phyloP scores from a whole-genome alignment of 2,329 filamentous ascomycete genomes.

The Alternaria consortialis region DNA sequence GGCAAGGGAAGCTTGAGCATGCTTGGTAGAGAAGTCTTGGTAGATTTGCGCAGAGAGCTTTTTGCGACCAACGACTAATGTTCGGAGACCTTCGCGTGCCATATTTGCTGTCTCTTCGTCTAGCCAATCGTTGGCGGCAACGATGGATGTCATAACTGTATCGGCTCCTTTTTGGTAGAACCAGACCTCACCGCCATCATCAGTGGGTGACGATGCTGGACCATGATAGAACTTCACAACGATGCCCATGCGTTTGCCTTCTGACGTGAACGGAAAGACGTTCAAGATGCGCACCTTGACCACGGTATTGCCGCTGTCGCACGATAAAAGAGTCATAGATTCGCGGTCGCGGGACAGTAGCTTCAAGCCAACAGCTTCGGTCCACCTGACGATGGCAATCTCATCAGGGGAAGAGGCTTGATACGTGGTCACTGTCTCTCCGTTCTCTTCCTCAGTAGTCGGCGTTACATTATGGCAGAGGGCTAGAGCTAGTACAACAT shows the following conservation, averaged over 20 bases:
- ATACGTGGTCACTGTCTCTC: constrained; percentile 80
- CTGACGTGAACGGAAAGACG: constrained; percentile 96
- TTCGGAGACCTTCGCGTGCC: constrained; percentile 94
- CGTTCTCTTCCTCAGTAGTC: constrained; percentile 83
- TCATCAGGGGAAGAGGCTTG: constrained; percentile 98
- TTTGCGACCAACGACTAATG: constrained; percentile 93
- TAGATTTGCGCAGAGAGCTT: constrained; percentile 82
- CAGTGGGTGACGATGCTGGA: constrained; percentile 52
- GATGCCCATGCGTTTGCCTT: constrained; percentile 98
- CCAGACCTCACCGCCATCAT: constrained; percentile 82
- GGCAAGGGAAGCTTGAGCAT: constrained; percentile 81
- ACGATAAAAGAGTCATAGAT: constrained; percentile 81
- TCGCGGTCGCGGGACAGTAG: constrained; percentile 86
- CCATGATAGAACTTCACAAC: constrained; percentile 80
- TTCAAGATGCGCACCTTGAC: constrained; percentile 90
- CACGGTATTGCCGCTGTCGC: constrained; percentile 74
- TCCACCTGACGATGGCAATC: constrained; percentile 97
- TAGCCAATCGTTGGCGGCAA: constrained; percentile 96
- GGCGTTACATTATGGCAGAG: constrained; percentile 98
- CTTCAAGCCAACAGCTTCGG: constrained; percentile 87
- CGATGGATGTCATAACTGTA: constrained; percentile 96
- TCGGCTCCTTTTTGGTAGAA: constrained; percentile 99
- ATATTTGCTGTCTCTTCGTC: constrained; percentile 99
- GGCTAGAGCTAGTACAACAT: constrained; percentile 89
- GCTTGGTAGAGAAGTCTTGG: constrained; percentile 76